Evolutionary conservation across 2,329 filamentous ascomycete genomes (phyloP), one percentile per base, ranked within the genome.

Genomic region (Trichoderma breve): DNA sequence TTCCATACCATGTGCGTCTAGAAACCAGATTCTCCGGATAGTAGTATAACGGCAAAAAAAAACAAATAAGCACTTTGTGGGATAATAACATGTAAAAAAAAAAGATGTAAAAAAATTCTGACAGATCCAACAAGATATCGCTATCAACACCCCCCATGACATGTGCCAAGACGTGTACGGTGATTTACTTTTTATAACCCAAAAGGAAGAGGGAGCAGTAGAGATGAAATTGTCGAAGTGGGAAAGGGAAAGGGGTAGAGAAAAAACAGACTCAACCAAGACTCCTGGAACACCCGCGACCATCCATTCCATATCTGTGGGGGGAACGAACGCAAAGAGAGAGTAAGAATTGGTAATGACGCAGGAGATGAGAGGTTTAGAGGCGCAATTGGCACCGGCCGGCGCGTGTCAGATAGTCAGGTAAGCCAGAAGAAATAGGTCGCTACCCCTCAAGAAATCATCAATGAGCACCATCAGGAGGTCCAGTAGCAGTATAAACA

Each of bases 241-340:
- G 62, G 24, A 60, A 39, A 61, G 12, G 6, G 21, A 21, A 66
- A 14, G 9, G 47, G 24, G 24, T 24, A 24, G 24, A 24, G 24
- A 24, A 60, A 18, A 47, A 30, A 9, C 36, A 47, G 62, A 47
- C 63, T 61, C 62, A 24, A 61, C 69, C 71, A 36, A 73, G 70
- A 74, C 74, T 74, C 74, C 74, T 72, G 58, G 71, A 75, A 75
- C 74, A 74, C 74, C 73, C 28, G 69, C 73, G 72, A 70, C 71
- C 61, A 72, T 34, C 63, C 70, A 58, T 68, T 68, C 58, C 68
- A 58, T 43, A 55, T 71, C 60, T 64, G 47, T 61, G 14, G 63
- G 53, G 43, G 53, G 47, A 61, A 71, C n/a, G 62, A 71, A 71
- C 70, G 70, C 70, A 68, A 68, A 39, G 43, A 65, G 34, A 71